Evolutionary conservation across 169 alveolate genomes (phyloP).

Genomic region (Eimeria brunetti): DNA sequence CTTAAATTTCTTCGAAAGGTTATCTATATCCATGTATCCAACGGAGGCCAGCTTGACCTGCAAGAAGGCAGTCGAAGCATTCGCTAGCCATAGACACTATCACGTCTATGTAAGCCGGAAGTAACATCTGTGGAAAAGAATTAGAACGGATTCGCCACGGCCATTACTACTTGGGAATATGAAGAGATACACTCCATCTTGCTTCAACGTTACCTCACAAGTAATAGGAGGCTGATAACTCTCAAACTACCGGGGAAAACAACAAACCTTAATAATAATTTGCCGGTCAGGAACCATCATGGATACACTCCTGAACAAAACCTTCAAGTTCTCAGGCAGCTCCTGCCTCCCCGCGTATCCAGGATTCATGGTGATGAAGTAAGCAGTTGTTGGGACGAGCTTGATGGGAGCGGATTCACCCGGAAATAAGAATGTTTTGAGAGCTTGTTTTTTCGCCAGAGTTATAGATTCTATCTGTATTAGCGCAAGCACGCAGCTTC

Average conservation of each 20-base stretch:
- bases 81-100: neutral
- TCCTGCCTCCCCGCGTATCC: constrained; percentile 98
- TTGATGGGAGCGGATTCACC: constrained; percentile 92
- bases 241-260: neutral
- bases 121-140: neutral
- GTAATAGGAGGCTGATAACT: neutral
- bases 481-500: neutral
- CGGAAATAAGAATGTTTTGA: constrained; percentile 94
- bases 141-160: neutral
- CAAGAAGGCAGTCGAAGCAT: neutral
- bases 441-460: constrained; percentile 92
- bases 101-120: neutral
- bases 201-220: too few species aligned
- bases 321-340: constrained; percentile 96
- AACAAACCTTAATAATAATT: constrained; percentile 91
- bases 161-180: neutral
- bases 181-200: neutral
- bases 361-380: constrained; percentile 97
- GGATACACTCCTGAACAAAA: constrained; percentile 95
- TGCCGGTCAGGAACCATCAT: constrained; percentile 98
- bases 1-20: constrained; percentile 96
- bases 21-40: constrained; percentile 93
- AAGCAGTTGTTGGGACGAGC: constrained; percentile 91
- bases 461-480: constrained; percentile 92
- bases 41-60: constrained; percentile 96